A percentile compares a stretch with the other conserved stretches of the same genome.
Conservation (phyloP, 768 basidiomycete genomes). For the Rhodosporidiobolus sp. region DNA sequence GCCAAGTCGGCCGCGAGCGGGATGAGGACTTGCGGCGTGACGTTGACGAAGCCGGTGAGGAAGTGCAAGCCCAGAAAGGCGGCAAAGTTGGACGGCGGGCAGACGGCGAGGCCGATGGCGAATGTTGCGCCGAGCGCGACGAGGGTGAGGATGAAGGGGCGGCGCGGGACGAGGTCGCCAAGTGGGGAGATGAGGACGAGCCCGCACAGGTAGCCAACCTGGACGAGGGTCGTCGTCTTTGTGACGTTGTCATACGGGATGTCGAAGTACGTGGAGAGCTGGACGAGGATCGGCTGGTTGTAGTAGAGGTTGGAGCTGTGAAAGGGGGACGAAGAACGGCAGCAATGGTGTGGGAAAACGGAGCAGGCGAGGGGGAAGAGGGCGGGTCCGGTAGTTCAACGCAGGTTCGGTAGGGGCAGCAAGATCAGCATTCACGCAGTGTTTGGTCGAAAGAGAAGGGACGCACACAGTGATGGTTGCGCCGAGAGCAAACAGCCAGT, state of each 20-base stretch:
- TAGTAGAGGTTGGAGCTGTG: conserved; percentile 45
- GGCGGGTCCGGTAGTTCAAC: too few species aligned
- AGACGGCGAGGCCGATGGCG: conserved; percentile 59
- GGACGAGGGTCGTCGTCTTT: conserved; percentile 2
- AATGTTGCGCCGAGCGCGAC: conserved; percentile 62
- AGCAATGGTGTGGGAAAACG: background rate
- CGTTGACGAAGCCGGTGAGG: conserved; percentile 46
- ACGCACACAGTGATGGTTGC: conserved; percentile 42
- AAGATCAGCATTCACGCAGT: too few species aligned
- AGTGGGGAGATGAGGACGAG: conserved; percentile 73
- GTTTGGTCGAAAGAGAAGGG: background rate
- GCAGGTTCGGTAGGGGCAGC: too few species aligned
- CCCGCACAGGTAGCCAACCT: conserved; percentile 49
- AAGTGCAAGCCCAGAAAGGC: conserved; percentile 57
- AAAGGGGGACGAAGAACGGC: too few species aligned
- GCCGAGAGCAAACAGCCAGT: conserved; percentile 47
- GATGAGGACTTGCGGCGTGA: conserved; percentile 53
- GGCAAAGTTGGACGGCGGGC: conserved; percentile 53
- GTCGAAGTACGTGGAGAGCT: background rate
- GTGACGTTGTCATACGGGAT: conserved; percentile 15
- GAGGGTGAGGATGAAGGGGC: conserved; percentile 48
- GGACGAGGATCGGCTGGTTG: conserved; percentile 46
- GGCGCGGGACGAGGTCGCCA: conserved; percentile 66
- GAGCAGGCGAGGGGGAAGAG: background rate
- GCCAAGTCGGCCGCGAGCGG: conserved; percentile 78